Conservation (phyloP, 2,329 filamentous ascomycete genomes). For the Geosmithia morbida region DNA sequence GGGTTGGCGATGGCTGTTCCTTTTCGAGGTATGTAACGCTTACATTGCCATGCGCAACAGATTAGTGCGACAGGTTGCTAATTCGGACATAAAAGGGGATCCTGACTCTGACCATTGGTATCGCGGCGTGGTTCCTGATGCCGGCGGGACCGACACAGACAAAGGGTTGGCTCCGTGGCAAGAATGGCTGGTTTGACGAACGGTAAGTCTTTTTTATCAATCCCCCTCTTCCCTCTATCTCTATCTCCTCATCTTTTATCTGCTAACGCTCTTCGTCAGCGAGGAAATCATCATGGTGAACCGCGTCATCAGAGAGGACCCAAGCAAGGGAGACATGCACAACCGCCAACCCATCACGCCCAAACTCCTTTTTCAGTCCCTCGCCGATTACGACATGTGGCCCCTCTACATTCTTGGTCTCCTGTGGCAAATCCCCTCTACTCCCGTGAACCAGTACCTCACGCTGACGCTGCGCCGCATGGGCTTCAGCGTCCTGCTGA, state of each 20-base stretch:
- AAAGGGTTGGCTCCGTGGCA: constrained; percentile 30
- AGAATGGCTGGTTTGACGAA: constrained; percentile 7
- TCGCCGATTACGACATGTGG: constrained; percentile 41
- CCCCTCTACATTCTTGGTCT: constrained; percentile 32
- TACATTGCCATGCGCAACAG: neutral
- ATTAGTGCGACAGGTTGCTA: neutral
- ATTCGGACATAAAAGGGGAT: constrained; percentile 6
- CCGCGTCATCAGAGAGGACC: constrained; percentile 37
- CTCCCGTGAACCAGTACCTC: constrained; percentile 11
- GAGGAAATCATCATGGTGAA: constrained; percentile 44
- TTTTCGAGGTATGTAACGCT: constrained; percentile 29
- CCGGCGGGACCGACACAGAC: constrained; percentile 18
- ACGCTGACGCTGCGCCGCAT: constrained; percentile 10
- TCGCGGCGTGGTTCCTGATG: constrained; percentile 16
- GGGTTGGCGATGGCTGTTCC: constrained; percentile 19
- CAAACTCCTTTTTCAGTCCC: constrained; percentile 26
- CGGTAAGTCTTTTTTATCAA: neutral
- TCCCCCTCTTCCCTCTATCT: neutral
- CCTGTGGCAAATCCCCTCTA: constrained; percentile 8
- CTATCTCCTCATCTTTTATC: neutral
- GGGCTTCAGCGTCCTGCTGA: constrained; percentile 29
- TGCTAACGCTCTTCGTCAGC: neutral
- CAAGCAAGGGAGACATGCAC: constrained; percentile 38
- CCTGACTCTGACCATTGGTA: constrained; percentile 6
- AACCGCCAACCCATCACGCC: constrained; percentile 36